phyloP scores from a whole-genome alignment of 2,329 filamentous ascomycete species.

The Ascomycota sp. region DNA sequence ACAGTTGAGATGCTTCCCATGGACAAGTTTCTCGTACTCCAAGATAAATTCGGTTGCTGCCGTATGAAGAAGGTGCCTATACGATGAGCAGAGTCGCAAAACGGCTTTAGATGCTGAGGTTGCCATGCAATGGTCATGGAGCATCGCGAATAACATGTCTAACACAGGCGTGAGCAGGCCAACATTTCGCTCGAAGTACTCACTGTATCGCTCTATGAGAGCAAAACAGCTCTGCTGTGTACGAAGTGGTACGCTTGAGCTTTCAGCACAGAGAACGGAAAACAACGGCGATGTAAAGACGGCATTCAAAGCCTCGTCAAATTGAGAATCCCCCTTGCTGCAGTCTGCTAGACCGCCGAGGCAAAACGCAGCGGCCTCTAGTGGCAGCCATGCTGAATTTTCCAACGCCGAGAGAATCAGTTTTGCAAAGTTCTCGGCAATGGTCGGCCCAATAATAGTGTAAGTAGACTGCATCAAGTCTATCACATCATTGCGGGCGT shows the following conservation, averaged over 20 bases:
- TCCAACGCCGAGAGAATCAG: conserved; percentile 29
- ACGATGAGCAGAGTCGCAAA: conserved; percentile 53
- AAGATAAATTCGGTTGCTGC: conserved; percentile 49
- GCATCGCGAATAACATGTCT: conserved; percentile 52
- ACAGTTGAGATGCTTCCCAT: conserved; percentile 35
- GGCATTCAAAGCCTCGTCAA: conserved; percentile 35
- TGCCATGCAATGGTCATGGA: conserved; percentile 41
- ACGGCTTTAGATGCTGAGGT: conserved; percentile 58
- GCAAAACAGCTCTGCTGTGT: conserved; percentile 48
- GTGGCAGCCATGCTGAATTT: conserved; percentile 31
- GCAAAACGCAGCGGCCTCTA: conserved; percentile 42
- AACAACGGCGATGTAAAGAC: conserved; percentile 43
- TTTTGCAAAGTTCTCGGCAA: conserved; percentile 36
- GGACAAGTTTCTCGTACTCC: conserved; percentile 45
- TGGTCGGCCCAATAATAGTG: conserved; percentile 32
- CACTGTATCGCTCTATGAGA: conserved; percentile 51
- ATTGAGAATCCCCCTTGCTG: conserved; percentile 32
- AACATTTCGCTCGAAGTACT: conserved; percentile 55
- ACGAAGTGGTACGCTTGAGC: conserved; percentile 35
- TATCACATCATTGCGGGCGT: conserved; percentile 59
- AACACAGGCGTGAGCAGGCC: conserved; percentile 48
- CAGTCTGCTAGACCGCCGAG: conserved; percentile 48
- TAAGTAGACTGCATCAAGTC: conserved; percentile 59
- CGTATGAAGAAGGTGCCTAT: conserved; percentile 43
- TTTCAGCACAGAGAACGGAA: conserved; percentile 27